Evolutionary conservation across 2,329 filamentous ascomycete species (phyloP), one percentile per base, ranked within the genome.

Genomic region (Aspergillus sergii): DNA sequence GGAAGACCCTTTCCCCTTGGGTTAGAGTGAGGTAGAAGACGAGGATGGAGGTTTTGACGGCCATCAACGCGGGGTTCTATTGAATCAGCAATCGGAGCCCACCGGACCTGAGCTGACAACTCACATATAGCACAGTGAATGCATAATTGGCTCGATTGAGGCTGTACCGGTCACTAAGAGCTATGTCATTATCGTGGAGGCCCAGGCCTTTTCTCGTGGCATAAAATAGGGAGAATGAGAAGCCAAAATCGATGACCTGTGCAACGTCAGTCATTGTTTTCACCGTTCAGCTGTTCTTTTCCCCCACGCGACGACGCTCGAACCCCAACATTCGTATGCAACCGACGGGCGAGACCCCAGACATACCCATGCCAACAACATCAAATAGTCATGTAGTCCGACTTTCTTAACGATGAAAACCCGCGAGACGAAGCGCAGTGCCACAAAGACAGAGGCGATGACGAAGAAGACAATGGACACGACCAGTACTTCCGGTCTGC

Each of bases 31-130:
- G 84, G 79, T 96, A 97, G 78, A 97, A 97, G 59, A 95, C 85
- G 62, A 97, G 84, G 70, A 97, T 92, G n/a, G 93, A 96, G 0
- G 92, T 93, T 79, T 97, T 97, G 57, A 92, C 93, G 3, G 91
- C 89, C 92, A 96, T 96, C 61, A 97, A 83, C 4, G 92, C 90
- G 14, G 93, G 93, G 73, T 97, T 96, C 89, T 94, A 55, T 9
- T 34, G 8, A 28, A 55, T 55, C 51, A 55, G 51, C 32, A 26
- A 55, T 28, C 14, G n/a, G 21, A 39, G n/a, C 34, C 51, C 16
- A 41, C 21, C 23, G 23, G n/a, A 28, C 11, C n/a, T 14, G 9
- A 14, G 12, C n/a, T 11, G 14, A n/a, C 34, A 16, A 78, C 81
- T 65, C 74, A 86, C 81, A 76, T 89, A 88, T 57, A 89, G 78